phyloP scores from a whole-genome alignment of 2,329 filamentous ascomycete genomes.

The Penicillium expansum region DNA sequence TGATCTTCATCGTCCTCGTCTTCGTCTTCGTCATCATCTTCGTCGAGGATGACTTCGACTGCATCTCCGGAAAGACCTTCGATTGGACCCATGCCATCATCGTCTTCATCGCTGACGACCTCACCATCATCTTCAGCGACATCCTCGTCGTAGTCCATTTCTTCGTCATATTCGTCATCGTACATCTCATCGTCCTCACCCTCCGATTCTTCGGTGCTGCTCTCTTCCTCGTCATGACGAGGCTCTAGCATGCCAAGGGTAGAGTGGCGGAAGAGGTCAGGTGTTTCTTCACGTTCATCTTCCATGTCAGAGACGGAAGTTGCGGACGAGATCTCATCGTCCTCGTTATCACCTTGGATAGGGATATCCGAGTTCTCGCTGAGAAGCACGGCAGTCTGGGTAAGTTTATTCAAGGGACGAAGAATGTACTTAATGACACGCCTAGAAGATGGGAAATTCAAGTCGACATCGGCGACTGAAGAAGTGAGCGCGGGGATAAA shows the following conservation, averaged over 20 bases:
- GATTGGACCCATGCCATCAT: slow-evolving; percentile 74
- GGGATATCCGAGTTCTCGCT: slow-evolving; percentile 77
- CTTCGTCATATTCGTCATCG: slow-evolving; percentile 80
- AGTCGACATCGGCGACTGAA: slow-evolving; percentile 91
- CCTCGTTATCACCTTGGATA: slow-evolving; percentile 66
- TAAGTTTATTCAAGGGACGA: slow-evolving; percentile 81
- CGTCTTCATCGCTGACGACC: slow-evolving; percentile 84
- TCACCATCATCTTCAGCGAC: slow-evolving; percentile 76
- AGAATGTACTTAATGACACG: slow-evolving; percentile 95
- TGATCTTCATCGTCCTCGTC: slow-evolving; percentile 61
- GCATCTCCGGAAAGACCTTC: slow-evolving; percentile 62
- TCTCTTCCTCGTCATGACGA: slow-evolving; percentile 74
- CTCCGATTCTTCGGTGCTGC: slow-evolving; percentile 65
- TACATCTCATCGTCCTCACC: slow-evolving; percentile 91
- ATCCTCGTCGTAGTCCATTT: slow-evolving; percentile 90
- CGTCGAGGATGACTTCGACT: slow-evolving; percentile 86
- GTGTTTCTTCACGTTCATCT: slow-evolving; percentile 87
- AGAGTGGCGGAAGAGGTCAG: slow-evolving; percentile 94
- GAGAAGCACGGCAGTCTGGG: slow-evolving; percentile 79
- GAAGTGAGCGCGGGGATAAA: slow-evolving; percentile 84
- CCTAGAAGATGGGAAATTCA: slow-evolving; percentile 91
- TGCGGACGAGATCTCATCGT: slow-evolving; percentile 82
- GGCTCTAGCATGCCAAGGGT: slow-evolving; percentile 92
- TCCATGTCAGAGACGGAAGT: slow-evolving; percentile 87
- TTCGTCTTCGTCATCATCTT: slow-evolving; percentile 62